A percentile compares a stretch with the other conserved stretches of the same genome.
Conservation (phyloP, 2,329 filamentous ascomycete genomes). For the Berkeleyomyces basicola region DNA sequence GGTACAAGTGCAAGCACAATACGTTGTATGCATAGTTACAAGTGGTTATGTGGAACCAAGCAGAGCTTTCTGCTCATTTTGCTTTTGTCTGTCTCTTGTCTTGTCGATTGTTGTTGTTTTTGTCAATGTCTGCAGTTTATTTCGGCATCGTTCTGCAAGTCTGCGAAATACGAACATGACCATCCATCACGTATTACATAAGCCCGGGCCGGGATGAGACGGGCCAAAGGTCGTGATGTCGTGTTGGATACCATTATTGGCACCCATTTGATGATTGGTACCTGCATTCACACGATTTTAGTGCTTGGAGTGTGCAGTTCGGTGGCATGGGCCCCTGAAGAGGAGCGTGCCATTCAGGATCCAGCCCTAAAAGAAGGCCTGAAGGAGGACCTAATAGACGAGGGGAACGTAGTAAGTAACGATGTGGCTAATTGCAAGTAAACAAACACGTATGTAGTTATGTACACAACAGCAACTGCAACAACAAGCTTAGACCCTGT, state of each 20-base stretch:
- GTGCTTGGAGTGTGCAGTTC: background rate
- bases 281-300: background rate
- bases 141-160: background rate
- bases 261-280: background rate
- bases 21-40: too few species aligned
- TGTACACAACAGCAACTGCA: background rate
- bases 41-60: too few species aligned
- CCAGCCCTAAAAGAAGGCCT: background rate
- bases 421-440: too few species aligned
- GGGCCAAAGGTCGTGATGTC: background rate
- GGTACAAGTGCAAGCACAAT: too few species aligned
- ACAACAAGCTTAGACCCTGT: background rate
- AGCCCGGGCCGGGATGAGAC: background rate
- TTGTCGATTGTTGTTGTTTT: background rate
- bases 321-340: background rate
- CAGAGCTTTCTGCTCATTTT: too few species aligned
- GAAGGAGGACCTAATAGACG: background rate
- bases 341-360: background rate
- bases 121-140: background rate
- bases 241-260: background rate
- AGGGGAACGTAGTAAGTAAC: background rate
- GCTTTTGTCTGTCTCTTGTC: background rate
- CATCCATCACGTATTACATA: background rate
- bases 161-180: background rate
- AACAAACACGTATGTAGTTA: too few species aligned